Conservation (phyloP, 2,329 filamentous ascomycete genomes). For the Orbilia quercus region DNA sequence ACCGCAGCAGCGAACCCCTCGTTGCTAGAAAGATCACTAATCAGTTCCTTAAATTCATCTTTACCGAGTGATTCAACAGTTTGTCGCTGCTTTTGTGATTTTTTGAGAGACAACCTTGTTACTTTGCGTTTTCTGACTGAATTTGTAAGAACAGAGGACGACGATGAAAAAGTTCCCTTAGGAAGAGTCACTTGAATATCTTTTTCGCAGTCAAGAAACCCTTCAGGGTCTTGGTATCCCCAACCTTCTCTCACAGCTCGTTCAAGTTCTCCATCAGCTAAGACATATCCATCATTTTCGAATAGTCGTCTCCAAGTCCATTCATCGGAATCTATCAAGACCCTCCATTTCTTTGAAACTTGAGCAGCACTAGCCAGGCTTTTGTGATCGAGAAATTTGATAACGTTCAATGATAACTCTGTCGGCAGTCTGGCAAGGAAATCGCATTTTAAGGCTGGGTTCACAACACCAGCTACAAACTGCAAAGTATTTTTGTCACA, state of each 20-base stretch:
- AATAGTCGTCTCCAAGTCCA: constrained; percentile 95
- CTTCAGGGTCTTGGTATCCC: constrained; percentile 94
- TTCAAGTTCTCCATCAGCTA: constrained; percentile 84
- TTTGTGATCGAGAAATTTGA: constrained; percentile 84
- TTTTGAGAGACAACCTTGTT: constrained; percentile 65
- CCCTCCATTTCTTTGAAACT: constrained; percentile 93
- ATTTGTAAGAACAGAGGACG: constrained; percentile 31
- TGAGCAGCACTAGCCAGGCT: constrained; percentile 91
- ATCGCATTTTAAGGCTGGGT: constrained; percentile 93
- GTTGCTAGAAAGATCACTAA: constrained; percentile 56
- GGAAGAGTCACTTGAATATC: constrained; percentile 69
- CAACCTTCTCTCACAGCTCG: constrained; percentile 90
- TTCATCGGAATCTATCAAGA: constrained; percentile 90
- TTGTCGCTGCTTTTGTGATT: constrained; percentile 69
- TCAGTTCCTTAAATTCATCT: constrained; percentile 60
- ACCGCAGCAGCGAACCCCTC: constrained; percentile 73
- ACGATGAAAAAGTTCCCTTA: constrained; percentile 43
- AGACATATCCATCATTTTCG: constrained; percentile 80
- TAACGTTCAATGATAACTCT: constrained; percentile 86
- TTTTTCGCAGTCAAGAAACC: constrained; percentile 78
- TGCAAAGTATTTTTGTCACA: constrained; percentile 89
- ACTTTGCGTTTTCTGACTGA: constrained; percentile 66
- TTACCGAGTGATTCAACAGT: constrained; percentile 62
- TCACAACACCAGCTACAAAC: constrained; percentile 88
- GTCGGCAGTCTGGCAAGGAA: constrained; percentile 85